Percentiles rank a stretch among this genome's conserved stretches.
Conservation (phyloP, 2,329 filamentous ascomycete genomes). For the Zarea fungicola region DNA sequence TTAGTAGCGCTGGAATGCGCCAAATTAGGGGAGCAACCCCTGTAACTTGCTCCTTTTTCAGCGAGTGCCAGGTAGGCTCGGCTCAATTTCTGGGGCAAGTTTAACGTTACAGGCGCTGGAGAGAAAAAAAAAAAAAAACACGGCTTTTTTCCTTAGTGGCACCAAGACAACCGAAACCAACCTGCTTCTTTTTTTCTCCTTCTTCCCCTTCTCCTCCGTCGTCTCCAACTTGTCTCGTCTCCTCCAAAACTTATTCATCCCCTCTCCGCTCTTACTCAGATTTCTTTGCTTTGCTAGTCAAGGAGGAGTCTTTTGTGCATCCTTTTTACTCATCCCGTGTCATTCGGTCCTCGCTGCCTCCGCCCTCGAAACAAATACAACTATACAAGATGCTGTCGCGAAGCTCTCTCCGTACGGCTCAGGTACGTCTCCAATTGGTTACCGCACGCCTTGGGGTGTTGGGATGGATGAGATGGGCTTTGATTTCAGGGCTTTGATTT, state of each 20-base stretch:
- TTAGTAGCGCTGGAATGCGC: too few relatives aligned
- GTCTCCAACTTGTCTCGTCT: conserved; percentile 12
- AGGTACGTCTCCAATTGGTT: conserved; percentile 39
- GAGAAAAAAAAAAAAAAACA: neutral
- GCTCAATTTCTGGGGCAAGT: conserved; percentile 9
- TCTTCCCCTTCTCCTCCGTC: conserved; percentile 11
- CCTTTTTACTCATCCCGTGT: conserved; percentile 9
- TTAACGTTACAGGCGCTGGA: conserved; percentile 8
- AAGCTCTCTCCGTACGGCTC: conserved; percentile 50
- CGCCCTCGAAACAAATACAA: conserved; percentile 17
- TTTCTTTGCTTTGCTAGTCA: conserved; percentile 7
- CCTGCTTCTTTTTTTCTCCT: conserved; percentile 13
- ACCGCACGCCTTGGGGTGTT: neutral
- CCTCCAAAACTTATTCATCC: conserved; percentile 10
- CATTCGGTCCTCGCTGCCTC: neutral
- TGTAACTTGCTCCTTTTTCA: neutral
- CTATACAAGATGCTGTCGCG: conserved; percentile 51
- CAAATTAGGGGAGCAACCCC: too few relatives aligned
- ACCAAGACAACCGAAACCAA: conserved; percentile 6
- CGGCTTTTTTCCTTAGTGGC: conserved; percentile 2
- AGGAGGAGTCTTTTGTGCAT: neutral
- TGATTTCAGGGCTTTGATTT: too few relatives aligned
- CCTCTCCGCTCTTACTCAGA: conserved; percentile 7
- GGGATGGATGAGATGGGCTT: neutral
- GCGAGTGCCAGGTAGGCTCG: conserved; percentile 4